Percentiles rank a stretch among this genome's conserved stretches.
These are phyloP conservation scores for Atkinsonella texensis DNA, from an alignment of 2,329 filamentous ascomycete genomes.

Conservation along the genomic window DNA sequence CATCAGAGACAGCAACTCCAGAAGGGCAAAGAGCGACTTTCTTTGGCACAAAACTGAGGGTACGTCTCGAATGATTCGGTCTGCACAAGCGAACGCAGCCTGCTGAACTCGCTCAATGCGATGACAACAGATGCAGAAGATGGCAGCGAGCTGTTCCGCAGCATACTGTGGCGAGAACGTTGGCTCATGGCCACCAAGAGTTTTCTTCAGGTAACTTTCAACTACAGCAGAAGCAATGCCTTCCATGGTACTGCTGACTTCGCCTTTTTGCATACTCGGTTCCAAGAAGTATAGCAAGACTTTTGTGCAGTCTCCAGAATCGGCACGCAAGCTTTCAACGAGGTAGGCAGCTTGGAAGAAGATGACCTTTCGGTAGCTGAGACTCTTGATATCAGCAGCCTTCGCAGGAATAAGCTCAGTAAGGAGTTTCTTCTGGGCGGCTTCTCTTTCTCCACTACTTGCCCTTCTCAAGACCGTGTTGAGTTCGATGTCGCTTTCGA, in stretches of 20 bases:
- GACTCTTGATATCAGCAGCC: conserved; percentile 62
- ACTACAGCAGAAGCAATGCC: conserved; percentile 56
- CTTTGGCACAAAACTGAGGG: conserved; percentile 86
- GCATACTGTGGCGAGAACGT: conserved; percentile 84
- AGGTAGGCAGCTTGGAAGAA: conserved; percentile 86
- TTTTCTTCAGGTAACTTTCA: conserved; percentile 66
- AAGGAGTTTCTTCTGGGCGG: conserved; percentile 70
- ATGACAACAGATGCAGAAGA: conserved; percentile 86
- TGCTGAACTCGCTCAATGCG: conserved; percentile 85
- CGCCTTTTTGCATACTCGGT: conserved; percentile 59
- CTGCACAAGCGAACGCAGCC: conserved; percentile 70
- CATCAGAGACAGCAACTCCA: conserved; percentile 87
- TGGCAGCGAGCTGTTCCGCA: conserved; percentile 73
- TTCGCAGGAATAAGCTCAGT: conserved; percentile 62
- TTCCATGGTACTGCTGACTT: conserved; percentile 54
- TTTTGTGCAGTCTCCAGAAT: conserved; percentile 80
- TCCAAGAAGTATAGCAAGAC: conserved; percentile 91
- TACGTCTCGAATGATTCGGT: conserved; percentile 71
- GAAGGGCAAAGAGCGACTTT: conserved; percentile 78
- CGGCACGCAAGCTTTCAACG: conserved; percentile 77
- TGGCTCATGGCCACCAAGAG: conserved; percentile 56
- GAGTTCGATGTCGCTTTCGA: conserved; percentile 93
- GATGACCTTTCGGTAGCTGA: conserved; percentile 83
- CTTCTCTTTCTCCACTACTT: conserved; percentile 65
- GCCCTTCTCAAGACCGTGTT: conserved; percentile 87